Evolutionary conservation across 1,284 basidiomycete genomes (phyloP), one percentile per base, ranked within the genome.

Genomic region (Filobasidium uniguttulatum): DNA sequence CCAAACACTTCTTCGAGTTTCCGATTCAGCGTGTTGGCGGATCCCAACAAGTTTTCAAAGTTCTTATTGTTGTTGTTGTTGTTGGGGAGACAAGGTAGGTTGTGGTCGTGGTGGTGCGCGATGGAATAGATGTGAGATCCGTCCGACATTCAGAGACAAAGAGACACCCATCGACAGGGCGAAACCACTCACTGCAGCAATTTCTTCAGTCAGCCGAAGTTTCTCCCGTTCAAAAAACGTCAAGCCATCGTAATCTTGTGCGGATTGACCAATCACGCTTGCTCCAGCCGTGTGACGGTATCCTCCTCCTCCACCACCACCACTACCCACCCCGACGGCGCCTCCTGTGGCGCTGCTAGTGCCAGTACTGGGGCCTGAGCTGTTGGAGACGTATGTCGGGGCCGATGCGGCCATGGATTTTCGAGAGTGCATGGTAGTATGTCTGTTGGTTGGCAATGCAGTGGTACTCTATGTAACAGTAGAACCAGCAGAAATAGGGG

Each of bases 1-100:
- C 83, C 83, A 31, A 86, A 74, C 0, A 88, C 84, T 64, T 94
- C 88, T 68, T 96, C 90, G 3, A 94, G 73, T 61, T 88, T 90
- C 52, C 90, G 79, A 65, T 94, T 94, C 17, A 91, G 71, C n/a
- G 77, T 77, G 63, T 96, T 96, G 52, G 80, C 82, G n/a, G 83
- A 79, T 1, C 82, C 82, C 15, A 94, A 71, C 5, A 93, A 68
- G 53, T 86, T 82, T 62, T 93, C 90, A 60, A 94, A 88, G n/a
- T 81, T 82, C 90, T 94, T 59, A 9, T 2, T 7, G 8, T n/a
- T n/a, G n/a, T n/a, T n/a, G n/a, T n/a, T 1, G 12, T 5, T 19
- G n/a, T 10, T 7, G 2, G 14, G n/a, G n/a, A n/a, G n/a, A n/a
- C n/a, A n/a, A n/a, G n/a, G n/a, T n/a, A n/a, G n/a, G 43, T 46